Evolutionary conservation across 495 filamentous ascomycete genomes (phyloP), one percentile per base, ranked within the genome.

Genomic region (Annulohypoxylon moriforme): DNA sequence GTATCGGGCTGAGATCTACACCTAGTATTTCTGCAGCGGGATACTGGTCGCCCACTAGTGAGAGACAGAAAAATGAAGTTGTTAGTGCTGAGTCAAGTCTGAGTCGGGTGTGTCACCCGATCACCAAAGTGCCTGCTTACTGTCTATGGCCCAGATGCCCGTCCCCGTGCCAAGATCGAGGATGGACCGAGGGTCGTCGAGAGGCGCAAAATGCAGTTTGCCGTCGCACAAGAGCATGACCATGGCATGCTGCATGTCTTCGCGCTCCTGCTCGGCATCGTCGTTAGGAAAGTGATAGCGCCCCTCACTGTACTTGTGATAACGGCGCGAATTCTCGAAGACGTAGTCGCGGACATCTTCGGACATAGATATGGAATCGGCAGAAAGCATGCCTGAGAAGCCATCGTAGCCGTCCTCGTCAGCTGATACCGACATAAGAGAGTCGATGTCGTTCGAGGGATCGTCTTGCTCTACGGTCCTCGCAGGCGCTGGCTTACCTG

Each of bases 111-210:
- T 10, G 24, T 55, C n/a, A 62, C 16, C 33, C 47, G 10, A 18
- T 49, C 13, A 18, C 47, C 13, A 49, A 20, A 55, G 34, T 6
- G 27, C n/a, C 55, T 13, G 49, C 77, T 78, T 70, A 83, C 80
- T 87, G 53, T 85, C 88, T 64, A 89, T 82, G 4, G 87, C 87
- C 87, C 87, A 90, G 60, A 89, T 88, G 20, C 88, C 88, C 11
- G 88, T 89, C 8, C 88, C 88, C 1, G 86, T 89, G 33, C 88
- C 88, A 34, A 89, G 80, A 60, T 90, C 88, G 34, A 89, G 80
- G 29, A 89, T 80, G 33, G 82, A 80, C 11, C 80, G 73, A 0
- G 84, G 83, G 38, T 84, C 77, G 6, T 76, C 64, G 13, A 82
- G 66, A 9, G 82, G 87, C 2, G 88, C 83, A 27, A 82, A 79